These are phyloP conservation scores for Colletotrichum nymphaeae DNA, from an alignment of 2,329 filamentous ascomycete genomes.

Conservation along the genomic window DNA sequence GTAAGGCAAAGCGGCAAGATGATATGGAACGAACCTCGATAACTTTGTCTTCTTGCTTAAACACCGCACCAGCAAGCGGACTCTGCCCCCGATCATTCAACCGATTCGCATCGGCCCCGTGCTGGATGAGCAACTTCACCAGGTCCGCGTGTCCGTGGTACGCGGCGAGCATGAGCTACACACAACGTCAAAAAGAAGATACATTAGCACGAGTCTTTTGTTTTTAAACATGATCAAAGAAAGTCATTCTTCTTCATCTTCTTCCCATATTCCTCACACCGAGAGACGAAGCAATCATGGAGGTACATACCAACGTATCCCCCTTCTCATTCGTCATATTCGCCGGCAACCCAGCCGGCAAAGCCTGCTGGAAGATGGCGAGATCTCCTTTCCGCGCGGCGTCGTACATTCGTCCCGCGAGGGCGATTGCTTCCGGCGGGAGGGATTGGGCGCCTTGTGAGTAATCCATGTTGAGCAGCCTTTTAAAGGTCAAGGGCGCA, in stretches of 20 bases:
- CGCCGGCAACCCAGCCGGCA: slow-evolving; percentile 72
- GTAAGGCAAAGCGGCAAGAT: no score
- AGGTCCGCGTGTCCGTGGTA: slow-evolving; percentile 75
- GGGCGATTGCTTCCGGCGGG: slow-evolving; percentile 73
- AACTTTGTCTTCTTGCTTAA: slow-evolving; percentile 76
- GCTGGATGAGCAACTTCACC: slow-evolving; percentile 68
- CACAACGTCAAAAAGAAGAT: background rate
- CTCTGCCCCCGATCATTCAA: slow-evolving; percentile 77
- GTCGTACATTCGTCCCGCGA: slow-evolving; percentile 75
- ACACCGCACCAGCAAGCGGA: slow-evolving; percentile 77
- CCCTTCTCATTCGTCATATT: slow-evolving; percentile 81
- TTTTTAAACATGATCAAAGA: background rate
- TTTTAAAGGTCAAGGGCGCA: no score
- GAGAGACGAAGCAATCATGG: background rate
- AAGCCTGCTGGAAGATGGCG: slow-evolving; percentile 69
- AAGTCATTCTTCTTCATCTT: background rate
- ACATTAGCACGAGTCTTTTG: no score
- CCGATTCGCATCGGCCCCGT: slow-evolving; percentile 74
- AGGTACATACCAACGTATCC: slow-evolving; percentile 69
- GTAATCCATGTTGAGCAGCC: no score
- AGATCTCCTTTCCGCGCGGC: slow-evolving; percentile 71
- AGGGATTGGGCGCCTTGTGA: slow-evolving; percentile 44
- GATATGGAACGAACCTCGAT: slow-evolving; percentile 62
- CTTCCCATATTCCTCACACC: no score
- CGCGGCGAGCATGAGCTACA: slow-evolving; percentile 76